Base-by-base conservation (phyloP, 306 rosid genomes). In the Vigna reflexopilosa region DNA sequence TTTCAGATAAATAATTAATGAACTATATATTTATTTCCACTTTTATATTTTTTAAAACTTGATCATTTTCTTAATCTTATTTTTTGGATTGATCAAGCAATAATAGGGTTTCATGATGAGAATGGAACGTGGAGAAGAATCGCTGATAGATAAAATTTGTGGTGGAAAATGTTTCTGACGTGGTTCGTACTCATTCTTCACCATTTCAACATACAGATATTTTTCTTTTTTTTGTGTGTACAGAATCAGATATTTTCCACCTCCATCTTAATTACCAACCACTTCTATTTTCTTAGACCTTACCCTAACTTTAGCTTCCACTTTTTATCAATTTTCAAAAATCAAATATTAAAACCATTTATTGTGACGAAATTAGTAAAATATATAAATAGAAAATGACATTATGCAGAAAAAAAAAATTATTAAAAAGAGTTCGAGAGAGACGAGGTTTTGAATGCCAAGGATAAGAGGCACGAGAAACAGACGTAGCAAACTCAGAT, bases 121-220 rank as follows among this genome's bases (percentile, higher is more conserved):
- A 42, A 9, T 22, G 67, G 42, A 82, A 74, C 82, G 86, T 72
- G 73, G 78, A 54, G 71, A 2, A 17, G 2, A 5, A 24, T 6
- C 62, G 22, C 7, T 34, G 54, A 45, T 8, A 28, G 47, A 64
- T 74, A 7, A 5, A 82, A 75, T 76, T 74, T 40, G 64, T 74
- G 87, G 85, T 58, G 2, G 80, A 76, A 70, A 76, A 70, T 34
- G 73, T 3, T 58, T 58, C 56, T 74, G 70, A 59, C 54, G 71
- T 75, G 61, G 4, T 42, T 36, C 13, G 13, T 16, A 28, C 8
- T 48, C 20, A 61, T n/a, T 42, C 61, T n/a, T 17, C 20, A 66
- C 6, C 67, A 40, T 8, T 40, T 40, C 47, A 20, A 9, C 71
- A 65, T 82, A 65, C 82, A 86, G 17, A 51, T 86, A 81, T 86